phyloP scores from a whole-genome alignment of 768 basidiomycete genomes.

The Phlebiopsis flavidoalba region DNA sequence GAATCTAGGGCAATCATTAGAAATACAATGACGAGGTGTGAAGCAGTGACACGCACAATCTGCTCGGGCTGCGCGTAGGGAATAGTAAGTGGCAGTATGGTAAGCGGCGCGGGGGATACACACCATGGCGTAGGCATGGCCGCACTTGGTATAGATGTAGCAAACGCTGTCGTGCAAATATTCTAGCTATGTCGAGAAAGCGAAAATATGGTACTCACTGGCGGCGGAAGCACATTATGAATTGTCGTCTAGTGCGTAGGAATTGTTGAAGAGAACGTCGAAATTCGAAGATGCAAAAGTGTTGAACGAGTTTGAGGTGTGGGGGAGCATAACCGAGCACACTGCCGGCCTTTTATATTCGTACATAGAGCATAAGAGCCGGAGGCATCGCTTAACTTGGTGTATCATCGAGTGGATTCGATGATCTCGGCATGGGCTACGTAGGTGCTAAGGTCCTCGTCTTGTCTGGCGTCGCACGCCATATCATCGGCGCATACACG shows the following conservation, averaged over 20 bases:
- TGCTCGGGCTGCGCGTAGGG: conserved; percentile 16
- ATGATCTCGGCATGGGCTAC: background rate
- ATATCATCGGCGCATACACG: background rate
- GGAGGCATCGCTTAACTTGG: background rate
- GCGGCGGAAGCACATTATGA: conserved; percentile 22
- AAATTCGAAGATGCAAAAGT: background rate
- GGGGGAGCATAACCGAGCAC: background rate
- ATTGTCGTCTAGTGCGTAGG: background rate
- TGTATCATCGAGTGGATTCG: background rate
- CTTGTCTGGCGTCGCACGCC: background rate
- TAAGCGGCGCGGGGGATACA: background rate
- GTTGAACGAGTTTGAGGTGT: background rate
- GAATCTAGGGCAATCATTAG: conserved; percentile 30
- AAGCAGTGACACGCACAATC: conserved; percentile 2
- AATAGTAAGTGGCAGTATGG: too few species aligned
- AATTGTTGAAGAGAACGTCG: background rate
- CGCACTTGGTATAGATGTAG: conserved; percentile 21
- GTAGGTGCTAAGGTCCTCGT: background rate
- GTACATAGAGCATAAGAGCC: background rate
- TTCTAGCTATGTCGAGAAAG: background rate
- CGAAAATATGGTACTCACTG: conserved; percentile 14
- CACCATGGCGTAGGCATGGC: conserved; percentile 21
- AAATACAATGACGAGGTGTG: background rate
- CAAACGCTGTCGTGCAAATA: conserved; percentile 14
- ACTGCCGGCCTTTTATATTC: background rate